Base-by-base conservation (phyloP, 1,284 basidiomycete genomes). In the Inonotus obliquus region DNA sequence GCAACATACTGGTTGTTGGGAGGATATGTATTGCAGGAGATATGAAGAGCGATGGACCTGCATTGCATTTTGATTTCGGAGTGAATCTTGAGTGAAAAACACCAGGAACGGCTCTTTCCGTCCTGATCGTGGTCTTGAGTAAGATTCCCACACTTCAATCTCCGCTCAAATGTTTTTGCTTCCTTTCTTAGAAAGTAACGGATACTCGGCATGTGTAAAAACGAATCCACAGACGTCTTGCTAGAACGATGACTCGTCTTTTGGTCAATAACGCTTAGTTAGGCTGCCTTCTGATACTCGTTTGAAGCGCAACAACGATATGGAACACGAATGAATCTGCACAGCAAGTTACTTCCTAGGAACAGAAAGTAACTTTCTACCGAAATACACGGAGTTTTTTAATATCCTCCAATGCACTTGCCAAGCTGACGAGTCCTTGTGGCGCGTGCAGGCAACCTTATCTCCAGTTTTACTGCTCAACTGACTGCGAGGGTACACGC, bases 101-200 rank as follows among this genome's bases (percentile, higher is more conserved):
- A 14, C 21, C 41, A 32, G 38, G 55, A 47, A 32, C 27, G 55
- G 39, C 25, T 11, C 17, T 7, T 35, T 56, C 60, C 60, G 60
- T 56, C 44, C 21, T 25, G 53, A 61, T 61, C 60, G 60, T 45
- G 21, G 25, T 25, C 14, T 61, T 61, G 53, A 53, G 45, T 53
- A 55, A 53, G 38, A 29, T 19, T 14, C 17, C 51, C 32, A 11
- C 32, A 11, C 7, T 35, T 52, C 51, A 9, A 27, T 52, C 51
- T 23, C 51, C 51, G 51, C 51, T 52, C 14, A 6, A 35, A 52
- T 37, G 51, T 7, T 25, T 25, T 10, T 2, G 13, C 35, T 29
- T 10, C 27, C 14, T 52, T 27, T n/a, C 11, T n/a, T 7, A 17
- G 17, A 27, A 29, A n/a, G 1, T n/a, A 27, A 35, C 27, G 14